Evolutionary conservation across 208 protist genomes (phyloP).

Genomic region (Trypanosoma avium): DNA sequence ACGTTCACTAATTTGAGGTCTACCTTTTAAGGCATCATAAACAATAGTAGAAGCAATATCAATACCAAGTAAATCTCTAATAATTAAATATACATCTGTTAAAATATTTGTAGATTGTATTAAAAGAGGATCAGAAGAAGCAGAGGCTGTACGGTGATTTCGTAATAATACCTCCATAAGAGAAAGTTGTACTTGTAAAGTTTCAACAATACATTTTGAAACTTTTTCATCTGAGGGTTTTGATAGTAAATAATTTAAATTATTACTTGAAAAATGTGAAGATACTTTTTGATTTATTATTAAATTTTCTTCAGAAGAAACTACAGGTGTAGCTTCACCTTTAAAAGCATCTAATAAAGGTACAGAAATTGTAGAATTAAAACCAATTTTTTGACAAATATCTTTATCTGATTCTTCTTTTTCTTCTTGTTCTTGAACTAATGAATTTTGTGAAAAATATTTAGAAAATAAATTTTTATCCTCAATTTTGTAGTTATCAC

Average conservation of each 20-base stretch:
- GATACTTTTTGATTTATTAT: no score
- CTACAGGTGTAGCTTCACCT: neutral
- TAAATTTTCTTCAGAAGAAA: no score
- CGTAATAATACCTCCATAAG: constrained; percentile 17
- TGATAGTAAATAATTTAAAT: no score
- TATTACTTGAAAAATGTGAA: no score
- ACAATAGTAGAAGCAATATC: neutral
- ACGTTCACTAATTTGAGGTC: constrained; percentile 3
- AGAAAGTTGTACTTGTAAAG: constrained; percentile 14
- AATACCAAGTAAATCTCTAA: constrained; percentile 4
- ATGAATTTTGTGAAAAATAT: neutral
- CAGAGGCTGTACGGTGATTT: constrained; percentile 6
- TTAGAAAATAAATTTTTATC: no score
- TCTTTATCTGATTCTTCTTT: no score
- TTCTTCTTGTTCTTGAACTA: no score
- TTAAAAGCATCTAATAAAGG: neutral
- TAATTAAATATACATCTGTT: constrained; percentile 22
- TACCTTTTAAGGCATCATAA: constrained; percentile 12
- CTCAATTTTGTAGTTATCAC: no score
- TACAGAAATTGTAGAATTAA: neutral
- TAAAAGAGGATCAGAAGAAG: constrained; percentile 5
- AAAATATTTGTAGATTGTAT: constrained; percentile 25
- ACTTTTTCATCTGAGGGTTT: neutral
- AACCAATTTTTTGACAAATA: no score
- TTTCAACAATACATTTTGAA: neutral